Evolutionary conservation across 108 stramenopile species (phyloP), one percentile per base, ranked within the genome.

Genomic region (Cyclostephanos tholiformis): DNA sequence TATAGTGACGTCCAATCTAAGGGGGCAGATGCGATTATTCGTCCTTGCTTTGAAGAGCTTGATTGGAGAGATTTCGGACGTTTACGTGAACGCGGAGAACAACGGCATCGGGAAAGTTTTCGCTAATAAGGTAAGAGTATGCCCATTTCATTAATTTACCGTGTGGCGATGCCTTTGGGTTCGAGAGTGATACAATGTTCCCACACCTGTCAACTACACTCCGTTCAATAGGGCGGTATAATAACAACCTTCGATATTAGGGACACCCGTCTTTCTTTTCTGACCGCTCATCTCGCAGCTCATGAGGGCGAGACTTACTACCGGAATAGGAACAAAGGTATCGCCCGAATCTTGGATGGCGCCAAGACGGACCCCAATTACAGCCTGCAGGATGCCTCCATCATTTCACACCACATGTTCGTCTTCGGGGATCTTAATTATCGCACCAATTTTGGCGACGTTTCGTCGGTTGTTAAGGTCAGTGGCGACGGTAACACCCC

Each of bases 401-500:
- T 85, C 48, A 63, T 62, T 35, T 82, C 77, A 8, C 84, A 85
- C 55, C 84, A 85, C 63, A 85, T 79, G 77, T 85, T 85, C 55
- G 39, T 81, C 12, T 75, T 72, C 30, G 84, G 84, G 1, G 84
- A 85, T 78, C 66, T 85, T 61, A 85, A 85, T 36, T 85, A 79
- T 59, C 65, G 84, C 16, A 79, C 73, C 13, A 62, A 65, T 8
- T 80, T 80, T 44, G 44, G 41, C 7, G 35, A 39, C 7, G 55
- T 56, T 6, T 46, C 44, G 44, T 46, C 16, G 13, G 44, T 16
- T 14, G 22, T 6, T 22, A 27, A 53, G 12, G 19, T 8, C 20
- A 48, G 50, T 11, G 36, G 46, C 1, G 13, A 17, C 0, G 65
- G n/a, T 0, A 50, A 17, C 16, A 53, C 22, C 50, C 52, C 38